Evolutionary conservation across 495 filamentous ascomycete genomes (phyloP).

Genomic region (Penicillium salamii): DNA sequence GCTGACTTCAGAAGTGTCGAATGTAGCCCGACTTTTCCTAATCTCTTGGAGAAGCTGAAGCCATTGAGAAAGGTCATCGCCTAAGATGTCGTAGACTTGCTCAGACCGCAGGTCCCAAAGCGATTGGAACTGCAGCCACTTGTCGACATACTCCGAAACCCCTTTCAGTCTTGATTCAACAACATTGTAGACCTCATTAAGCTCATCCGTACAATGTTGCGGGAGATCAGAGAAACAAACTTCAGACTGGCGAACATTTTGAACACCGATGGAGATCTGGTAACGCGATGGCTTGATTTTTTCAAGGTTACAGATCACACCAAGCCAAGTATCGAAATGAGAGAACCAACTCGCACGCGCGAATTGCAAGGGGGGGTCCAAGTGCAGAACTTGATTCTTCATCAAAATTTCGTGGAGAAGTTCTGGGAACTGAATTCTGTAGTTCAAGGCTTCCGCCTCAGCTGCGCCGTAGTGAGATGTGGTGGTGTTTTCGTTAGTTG

Average conservation of each 20-base stretch:
- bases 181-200: conserved; percentile 73
- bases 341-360: conserved; percentile 91
- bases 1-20: conserved; percentile 91
- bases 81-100: conserved; percentile 84
- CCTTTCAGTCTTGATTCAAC: conserved; percentile 75
- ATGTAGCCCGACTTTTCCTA: conserved; percentile 85
- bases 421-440: conserved; percentile 49
- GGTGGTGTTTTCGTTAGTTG: conserved; percentile 43
- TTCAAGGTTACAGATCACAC: conserved; percentile 83
- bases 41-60: conserved; percentile 93
- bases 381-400: conserved; percentile 92
- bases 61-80: conserved; percentile 91
- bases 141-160: conserved; percentile 81
- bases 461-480: conserved; percentile 32
- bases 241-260: conserved; percentile 57
- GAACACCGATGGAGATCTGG: conserved; percentile 73
- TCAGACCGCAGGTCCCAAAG: conserved; percentile 97
- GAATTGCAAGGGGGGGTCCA: conserved; percentile 89
- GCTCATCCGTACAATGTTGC: conserved; percentile 68
- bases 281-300: conserved; percentile 94
- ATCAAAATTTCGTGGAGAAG: conserved; percentile 90
- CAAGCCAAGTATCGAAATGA: conserved; percentile 91
- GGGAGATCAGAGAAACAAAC: conserved; percentile 85
- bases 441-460: conserved; percentile 48
- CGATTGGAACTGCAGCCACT: conserved; percentile 98